Evolutionary conservation across 257 asterid genomes (phyloP).

Genomic region (Lycium barbarum): DNA sequence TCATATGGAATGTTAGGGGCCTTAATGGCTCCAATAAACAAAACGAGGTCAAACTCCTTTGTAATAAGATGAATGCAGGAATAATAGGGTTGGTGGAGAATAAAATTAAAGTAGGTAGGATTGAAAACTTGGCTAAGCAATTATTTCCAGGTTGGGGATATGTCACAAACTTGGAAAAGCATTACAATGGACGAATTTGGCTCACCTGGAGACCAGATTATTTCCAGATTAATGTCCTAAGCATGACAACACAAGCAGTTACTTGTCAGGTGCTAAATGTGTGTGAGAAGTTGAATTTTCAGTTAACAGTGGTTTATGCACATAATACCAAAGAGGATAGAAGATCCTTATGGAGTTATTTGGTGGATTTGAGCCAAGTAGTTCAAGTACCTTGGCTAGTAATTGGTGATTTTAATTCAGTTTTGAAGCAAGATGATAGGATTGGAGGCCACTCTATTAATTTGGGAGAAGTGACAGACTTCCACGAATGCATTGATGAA

Average conservation of each 20-base stretch:
- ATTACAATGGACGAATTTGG: neutral
- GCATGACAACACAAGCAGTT: neutral
- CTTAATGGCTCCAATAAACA: neutral
- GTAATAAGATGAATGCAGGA: neutral
- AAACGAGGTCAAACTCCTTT: neutral
- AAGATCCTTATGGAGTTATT: neutral
- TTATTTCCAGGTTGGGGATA: too few species aligned
- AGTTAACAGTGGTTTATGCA: neutral
- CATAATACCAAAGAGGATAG: neutral
- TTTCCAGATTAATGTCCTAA: neutral
- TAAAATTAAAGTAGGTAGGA: too few species aligned
- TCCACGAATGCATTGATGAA: neutral
- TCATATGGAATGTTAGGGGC: neutral
- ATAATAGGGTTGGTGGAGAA: too few species aligned
- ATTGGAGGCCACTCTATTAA: neutral
- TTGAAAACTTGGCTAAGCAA: too few species aligned
- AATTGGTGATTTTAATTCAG: too few species aligned
- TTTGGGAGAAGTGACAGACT: neutral
- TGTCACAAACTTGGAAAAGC: neutral
- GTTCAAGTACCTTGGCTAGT: neutral
- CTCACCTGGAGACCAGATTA: neutral
- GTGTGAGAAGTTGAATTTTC: neutral
- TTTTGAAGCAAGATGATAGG: neutral
- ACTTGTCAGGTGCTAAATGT: neutral
- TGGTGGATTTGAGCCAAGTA: neutral